Evolutionary conservation across 768 basidiomycete species (phyloP).

Genomic region (Royoungia palumana): DNA sequence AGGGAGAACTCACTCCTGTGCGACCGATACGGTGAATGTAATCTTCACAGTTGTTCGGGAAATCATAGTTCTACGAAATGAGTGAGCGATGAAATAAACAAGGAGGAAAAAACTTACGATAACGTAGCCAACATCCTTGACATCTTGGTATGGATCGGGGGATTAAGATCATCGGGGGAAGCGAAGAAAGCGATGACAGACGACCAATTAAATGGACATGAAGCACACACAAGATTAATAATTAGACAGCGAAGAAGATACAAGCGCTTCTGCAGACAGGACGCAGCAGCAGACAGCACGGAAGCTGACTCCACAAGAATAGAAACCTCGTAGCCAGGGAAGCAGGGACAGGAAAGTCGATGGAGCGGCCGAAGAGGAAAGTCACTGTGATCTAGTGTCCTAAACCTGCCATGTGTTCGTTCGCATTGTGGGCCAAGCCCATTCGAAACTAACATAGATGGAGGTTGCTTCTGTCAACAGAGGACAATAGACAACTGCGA

Average conservation of each 20-base stretch:
- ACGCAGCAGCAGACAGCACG: constrained; percentile 20
- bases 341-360: constrained; percentile 19
- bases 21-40: constrained; percentile 99
- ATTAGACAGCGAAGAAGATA: constrained; percentile 22
- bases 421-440: constrained; percentile 17
- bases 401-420: constrained; percentile 23
- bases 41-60: constrained; percentile 97
- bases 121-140: constrained; percentile 98
- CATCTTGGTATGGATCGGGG: constrained; percentile 57
- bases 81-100: constrained; percentile 5
- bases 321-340: constrained; percentile 25
- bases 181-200: constrained; percentile 7
- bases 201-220: constrained; percentile 23
- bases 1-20: constrained; percentile 62
- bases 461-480: constrained; percentile 17
- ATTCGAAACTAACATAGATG: constrained; percentile 22
- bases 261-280: constrained; percentile 33
- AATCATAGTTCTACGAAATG: constrained; percentile 79
- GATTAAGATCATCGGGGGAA: constrained; percentile 31
- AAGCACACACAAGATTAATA: constrained; percentile 36
- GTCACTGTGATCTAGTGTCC: constrained; percentile 23
- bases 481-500: constrained; percentile 23
- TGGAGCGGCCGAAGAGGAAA: constrained; percentile 22
- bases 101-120: constrained; percentile 57
- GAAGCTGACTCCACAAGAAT: constrained; percentile 18